Conservation (phyloP, 805 yeast genomes). For the Saturnispora zaruensis region DNA sequence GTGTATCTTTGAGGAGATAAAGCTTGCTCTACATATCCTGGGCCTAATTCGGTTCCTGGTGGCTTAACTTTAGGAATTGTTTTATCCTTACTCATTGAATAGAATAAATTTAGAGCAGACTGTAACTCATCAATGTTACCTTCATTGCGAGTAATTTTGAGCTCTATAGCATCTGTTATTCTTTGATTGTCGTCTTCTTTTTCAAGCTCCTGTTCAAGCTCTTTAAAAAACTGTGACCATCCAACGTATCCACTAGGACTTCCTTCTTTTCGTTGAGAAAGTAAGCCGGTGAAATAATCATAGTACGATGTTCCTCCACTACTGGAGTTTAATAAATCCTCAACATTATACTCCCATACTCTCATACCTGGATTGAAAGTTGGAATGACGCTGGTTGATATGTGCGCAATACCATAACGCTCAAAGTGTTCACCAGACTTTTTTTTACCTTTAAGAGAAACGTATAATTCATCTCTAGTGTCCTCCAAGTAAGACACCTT, state of each 20-base stretch:
- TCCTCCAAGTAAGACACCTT: slow-evolving; percentile 57
- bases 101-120: slow-evolving; percentile 8
- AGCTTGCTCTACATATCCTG: slow-evolving; percentile 63
- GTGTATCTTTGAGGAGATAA: slow-evolving; percentile 67
- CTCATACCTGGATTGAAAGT: slow-evolving; percentile 78
- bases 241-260: slow-evolving; percentile 13
- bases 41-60: slow-evolving; percentile 47
- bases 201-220: slow-evolving; percentile 8
- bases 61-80: slow-evolving; percentile 61
- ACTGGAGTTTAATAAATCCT: slow-evolving; percentile 6
- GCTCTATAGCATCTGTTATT: slow-evolving; percentile 8
- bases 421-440: slow-evolving; percentile 40
- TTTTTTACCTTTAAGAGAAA: slow-evolving; percentile 37
- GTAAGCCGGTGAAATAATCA: background rate
- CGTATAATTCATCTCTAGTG: slow-evolving; percentile 46
- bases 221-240: slow-evolving; percentile 11
- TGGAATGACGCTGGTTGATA: slow-evolving; percentile 70
- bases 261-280: slow-evolving; percentile 32
- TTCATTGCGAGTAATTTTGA: background rate
- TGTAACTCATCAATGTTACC: slow-evolving; percentile 16
- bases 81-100: slow-evolving; percentile 35
- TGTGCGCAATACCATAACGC: slow-evolving; percentile 60
- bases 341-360: slow-evolving; percentile 76
- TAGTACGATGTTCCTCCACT: background rate
- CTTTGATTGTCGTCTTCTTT: slow-evolving; percentile 8